Percentiles rank a stretch among this genome's conserved stretches.
These are phyloP conservation scores for Sporothrix dimorphospora DNA, from an alignment of 2,329 filamentous ascomycete genomes.

Conservation along the genomic window DNA sequence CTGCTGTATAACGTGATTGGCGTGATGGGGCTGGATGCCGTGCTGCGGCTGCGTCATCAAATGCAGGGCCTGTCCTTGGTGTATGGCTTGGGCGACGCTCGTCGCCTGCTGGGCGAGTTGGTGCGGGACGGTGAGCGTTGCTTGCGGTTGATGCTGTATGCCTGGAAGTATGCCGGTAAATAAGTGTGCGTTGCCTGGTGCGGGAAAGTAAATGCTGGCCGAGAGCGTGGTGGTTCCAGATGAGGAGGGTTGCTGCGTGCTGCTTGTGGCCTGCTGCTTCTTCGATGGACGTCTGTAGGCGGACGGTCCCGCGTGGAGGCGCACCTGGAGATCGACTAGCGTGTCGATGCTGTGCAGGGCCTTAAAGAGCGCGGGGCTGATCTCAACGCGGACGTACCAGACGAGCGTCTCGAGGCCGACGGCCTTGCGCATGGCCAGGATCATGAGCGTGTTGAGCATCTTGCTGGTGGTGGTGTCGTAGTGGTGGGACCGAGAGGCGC, in stretches of 20 bases:
- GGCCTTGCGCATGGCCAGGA: constrained; percentile 59
- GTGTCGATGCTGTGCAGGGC: constrained; percentile 57
- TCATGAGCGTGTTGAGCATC: constrained; percentile 64
- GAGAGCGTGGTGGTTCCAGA: neutral
- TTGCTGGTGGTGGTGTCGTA: constrained; percentile 62
- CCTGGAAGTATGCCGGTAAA: neutral
- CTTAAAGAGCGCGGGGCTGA: constrained; percentile 61
- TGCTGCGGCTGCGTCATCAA: neutral
- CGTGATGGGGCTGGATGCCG: neutral
- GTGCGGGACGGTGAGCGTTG: too few species aligned
- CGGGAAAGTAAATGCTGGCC: neutral
- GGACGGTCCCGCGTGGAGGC: constrained; percentile 61
- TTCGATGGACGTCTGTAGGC: constrained; percentile 48
- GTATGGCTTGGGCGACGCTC: too few species aligned
- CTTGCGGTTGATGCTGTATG: too few species aligned
- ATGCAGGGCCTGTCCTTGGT: neutral
- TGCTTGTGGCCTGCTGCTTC: neutral
- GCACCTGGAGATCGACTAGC: constrained; percentile 58
- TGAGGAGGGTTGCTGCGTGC: neutral
- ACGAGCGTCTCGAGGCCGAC: constrained; percentile 59
- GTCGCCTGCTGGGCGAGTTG: too few species aligned
- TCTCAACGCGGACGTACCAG: constrained; percentile 67
- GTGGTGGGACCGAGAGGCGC: constrained; percentile 50
- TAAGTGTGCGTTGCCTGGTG: neutral
- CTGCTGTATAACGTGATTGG: neutral